Evolutionary conservation across 192 early-diverging fungal genomes (phyloP), one percentile per base, ranked within the genome.

Genomic region (Coemansia sp.): DNA sequence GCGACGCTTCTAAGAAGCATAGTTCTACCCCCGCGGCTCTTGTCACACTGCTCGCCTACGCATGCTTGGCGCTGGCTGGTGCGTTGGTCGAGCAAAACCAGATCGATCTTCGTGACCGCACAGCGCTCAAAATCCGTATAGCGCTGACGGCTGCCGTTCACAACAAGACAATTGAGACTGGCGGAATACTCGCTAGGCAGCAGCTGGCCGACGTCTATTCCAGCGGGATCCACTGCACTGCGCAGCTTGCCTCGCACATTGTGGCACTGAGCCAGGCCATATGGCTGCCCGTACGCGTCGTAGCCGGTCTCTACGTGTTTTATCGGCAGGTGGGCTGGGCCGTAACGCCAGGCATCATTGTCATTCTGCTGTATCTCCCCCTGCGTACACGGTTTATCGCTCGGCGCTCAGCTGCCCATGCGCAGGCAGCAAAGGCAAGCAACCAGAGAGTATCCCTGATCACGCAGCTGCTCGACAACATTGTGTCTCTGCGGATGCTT

Each of bases 281-380:
- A 4, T 78, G 75, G 70, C 46, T 62, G 11, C 75, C 75, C 0
- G 16, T 69, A n/a, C 62, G 75, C 3, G 59, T 78, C 5, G 6
- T 35, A 0, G 61, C 54, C 0, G 67, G 70, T 0, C 49, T 72
- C 1, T 72, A 62, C 18, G 63, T 78, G 8, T 78, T 78, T 23
- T 72, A 78, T 29, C 16, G 62, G 1, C 75, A 78, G 16, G 67
- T 78, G 10, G 75, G 75, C 14, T 78, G 75, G 70, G 66, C 70
- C 0, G 50, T 72, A 2, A 20, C 50, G 0, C 65, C 75, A 0
- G 75, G 75, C 13, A 56, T 72, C 0, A 58, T 56, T 6, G 60
- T 53, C 2, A 55, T 61, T 0, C 35, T 72, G 3, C 23, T 69
- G 0, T 78, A 78, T 53, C 53, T 72, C 6, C 75, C 75, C 0